Percentiles rank a stretch among this genome's conserved stretches.
Evolutionary conservation across 129 eudicot species (phyloP).

Genomic region (Flaveria trinervia): DNA sequence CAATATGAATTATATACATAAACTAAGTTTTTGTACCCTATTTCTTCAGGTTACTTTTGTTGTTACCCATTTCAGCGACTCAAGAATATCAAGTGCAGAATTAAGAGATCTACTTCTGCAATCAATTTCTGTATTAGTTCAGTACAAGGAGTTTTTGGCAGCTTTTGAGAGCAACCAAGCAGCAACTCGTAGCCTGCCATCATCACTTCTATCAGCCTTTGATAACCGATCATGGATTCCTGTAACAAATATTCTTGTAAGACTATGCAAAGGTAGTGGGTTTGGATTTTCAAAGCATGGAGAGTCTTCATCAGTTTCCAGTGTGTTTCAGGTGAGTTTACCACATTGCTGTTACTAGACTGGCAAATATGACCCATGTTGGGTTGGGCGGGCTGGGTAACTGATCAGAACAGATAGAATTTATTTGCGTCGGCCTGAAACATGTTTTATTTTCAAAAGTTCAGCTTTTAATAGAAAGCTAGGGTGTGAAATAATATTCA

Average conservation of each 20-base stretch:
- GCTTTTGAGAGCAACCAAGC: constrained; percentile 90
- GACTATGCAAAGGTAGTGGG: constrained; percentile 87
- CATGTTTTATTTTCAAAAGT: neutral
- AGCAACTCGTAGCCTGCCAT: constrained; percentile 71
- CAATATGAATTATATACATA: neutral
- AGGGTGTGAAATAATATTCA: neutral
- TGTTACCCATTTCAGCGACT: constrained; percentile 85
- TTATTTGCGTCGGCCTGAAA: neutral
- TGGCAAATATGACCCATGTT: neutral
- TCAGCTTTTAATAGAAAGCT: neutral
- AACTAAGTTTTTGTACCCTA: constrained; percentile 21
- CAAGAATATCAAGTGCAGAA: constrained; percentile 93
- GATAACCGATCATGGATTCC: constrained; percentile 97
- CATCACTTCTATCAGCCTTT: constrained; percentile 84
- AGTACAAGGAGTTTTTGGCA: constrained; percentile 75
- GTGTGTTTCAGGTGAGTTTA: constrained; percentile 63
- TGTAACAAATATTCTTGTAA: constrained; percentile 80
- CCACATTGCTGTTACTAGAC: constrained; percentile 1
- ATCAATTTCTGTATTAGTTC: constrained; percentile 87
- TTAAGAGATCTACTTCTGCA: constrained; percentile 91
- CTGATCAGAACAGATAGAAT: neutral
- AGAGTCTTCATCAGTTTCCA: constrained; percentile 75
- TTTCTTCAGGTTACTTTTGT: constrained; percentile 79
- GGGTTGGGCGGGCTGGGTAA: neutral
- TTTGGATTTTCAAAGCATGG: constrained; percentile 86